Evolutionary conservation across 2,329 filamentous ascomycete genomes (phyloP), one percentile per base, ranked within the genome.

Genomic region (Arthrobotrys megalospora): DNA sequence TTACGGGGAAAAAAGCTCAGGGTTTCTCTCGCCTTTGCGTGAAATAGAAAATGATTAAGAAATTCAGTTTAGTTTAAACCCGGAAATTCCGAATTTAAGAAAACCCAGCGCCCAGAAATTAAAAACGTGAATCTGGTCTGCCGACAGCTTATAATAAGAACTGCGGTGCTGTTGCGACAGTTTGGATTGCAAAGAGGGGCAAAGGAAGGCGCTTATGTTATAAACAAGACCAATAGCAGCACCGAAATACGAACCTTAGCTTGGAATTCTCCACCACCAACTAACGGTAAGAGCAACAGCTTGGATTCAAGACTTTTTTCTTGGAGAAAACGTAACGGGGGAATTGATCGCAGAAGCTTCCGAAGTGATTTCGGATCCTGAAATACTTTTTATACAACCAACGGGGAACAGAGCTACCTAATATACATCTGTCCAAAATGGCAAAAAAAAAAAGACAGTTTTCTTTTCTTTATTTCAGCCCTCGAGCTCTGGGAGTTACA

Each of bases 361-460:
- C 64, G 55, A 64, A 41, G 36, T 55, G 34, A 68, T 8, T 12
- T 47, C 16, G 12, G 48, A 24, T 60, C 16, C 36, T 4, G 16
- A 14, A 24, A 4, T 24, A 41, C 8, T 24, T 41, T 60, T 41
- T 60, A 60, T 24, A 43, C 21, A 60, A 6, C 28, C 34, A 7
- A 24, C 64, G 36, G 65, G 16, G 52, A 21, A 50, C 34, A 3
- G 14, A 58, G 52, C 52, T 58, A 58, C 65, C 3, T 32, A 47
- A 50, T 76, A 76, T 70, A 70, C 28, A 76, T 53, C 41, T 55
- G 73, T 62, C 72, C 73, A 77, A 77, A 77, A 70, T 60, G 73
- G 73, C 66, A 77, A 70, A 71, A 71, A 64, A 41, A 11, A 28
- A 16, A 36, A 19, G 2, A 28, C 24, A 38, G 14, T 21, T 50